Base-by-base conservation (phyloP, 2,329 filamentous ascomycete species). In the Sporothrix luriei region DNA sequence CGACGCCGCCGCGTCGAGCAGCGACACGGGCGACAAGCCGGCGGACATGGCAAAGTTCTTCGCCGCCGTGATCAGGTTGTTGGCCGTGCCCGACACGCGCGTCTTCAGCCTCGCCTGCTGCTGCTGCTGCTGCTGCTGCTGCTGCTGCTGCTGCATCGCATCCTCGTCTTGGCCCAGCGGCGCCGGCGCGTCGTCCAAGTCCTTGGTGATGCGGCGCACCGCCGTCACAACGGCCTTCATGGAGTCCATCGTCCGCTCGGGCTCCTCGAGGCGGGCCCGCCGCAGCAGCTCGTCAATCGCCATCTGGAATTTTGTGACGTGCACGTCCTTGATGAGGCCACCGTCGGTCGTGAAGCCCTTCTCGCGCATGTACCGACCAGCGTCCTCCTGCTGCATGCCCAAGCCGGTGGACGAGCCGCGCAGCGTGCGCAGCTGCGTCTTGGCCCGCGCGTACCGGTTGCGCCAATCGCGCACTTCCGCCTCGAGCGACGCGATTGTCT, bases 221-320 rank as follows among this genome's bases (percentile, higher is more conserved):
- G 89, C 89, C 74, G 91, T 84, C 54, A 97, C 89, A 38, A 97
- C 93, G 69, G 86, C 83, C 79, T 97, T 97, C 89, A 97, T 94
- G 74, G 90, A 88, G 57, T 95, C 91, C 64, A 96, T 88, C 46
- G 95, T 89, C 73, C 87, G 87, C 59, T 90, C 86, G 0, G 93
- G 88, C 67, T 91, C 87, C n/a, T 91, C 87, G 46, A 85, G 84
- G 65, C 94, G 89, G 21, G 93, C 93, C 52, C 85, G 87, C 73
- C 90, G 90, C 48, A 99, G 84, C 51, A 98, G 84, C 75, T 98
- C 94, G 77, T 99, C 94, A 72, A 99, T 91, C 26, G 93, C 88
- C 71, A 98, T 90, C 79, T 99, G 95, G 82, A 97, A 98, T 76
- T 92, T 94, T 66, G 94, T 97, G 73, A 99, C 88, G 77, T 97